phyloP scores from a whole-genome alignment of 2,329 filamentous ascomycete genomes.

The Alternaria panax region DNA sequence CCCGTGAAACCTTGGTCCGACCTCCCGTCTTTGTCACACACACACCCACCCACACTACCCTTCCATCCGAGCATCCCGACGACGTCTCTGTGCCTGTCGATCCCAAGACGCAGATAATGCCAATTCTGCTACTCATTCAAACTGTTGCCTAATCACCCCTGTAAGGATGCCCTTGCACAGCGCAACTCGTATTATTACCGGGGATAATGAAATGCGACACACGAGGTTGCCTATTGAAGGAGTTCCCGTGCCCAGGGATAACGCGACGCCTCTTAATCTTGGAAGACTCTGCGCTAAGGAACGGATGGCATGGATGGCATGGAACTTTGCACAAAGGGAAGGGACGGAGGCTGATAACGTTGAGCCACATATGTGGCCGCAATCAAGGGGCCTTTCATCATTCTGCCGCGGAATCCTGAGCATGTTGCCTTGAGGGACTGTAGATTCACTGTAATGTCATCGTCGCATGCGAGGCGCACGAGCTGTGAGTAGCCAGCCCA shows the following conservation, averaged over 20 bases:
- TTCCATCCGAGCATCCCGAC: slow-evolving; percentile 4
- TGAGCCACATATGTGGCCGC: slow-evolving; percentile 32
- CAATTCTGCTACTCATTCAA: slow-evolving; percentile 13
- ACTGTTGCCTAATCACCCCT: slow-evolving; percentile 20
- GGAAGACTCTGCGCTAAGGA: slow-evolving; percentile 6
- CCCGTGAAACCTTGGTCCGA: slow-evolving; percentile 7
- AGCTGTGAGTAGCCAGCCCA: background rate
- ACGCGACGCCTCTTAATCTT: slow-evolving; percentile 30
- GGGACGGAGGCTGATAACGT: slow-evolving; percentile 25
- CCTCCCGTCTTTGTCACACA: slow-evolving; percentile 5
- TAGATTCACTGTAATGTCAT: background rate
- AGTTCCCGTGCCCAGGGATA: slow-evolving; percentile 17
- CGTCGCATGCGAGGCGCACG: background rate
- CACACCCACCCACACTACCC: slow-evolving; percentile 6
- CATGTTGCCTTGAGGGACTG: background rate
- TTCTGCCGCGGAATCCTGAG: background rate
- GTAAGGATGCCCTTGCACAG: slow-evolving; percentile 18
- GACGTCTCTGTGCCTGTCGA: slow-evolving; percentile 22
- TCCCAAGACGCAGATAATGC: slow-evolving; percentile 22
- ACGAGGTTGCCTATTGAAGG: slow-evolving; percentile 15
- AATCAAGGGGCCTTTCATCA: background rate
- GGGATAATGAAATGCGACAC: slow-evolving; percentile 1
- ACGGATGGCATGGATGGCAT: background rate
- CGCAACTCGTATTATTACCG: slow-evolving; percentile 1
- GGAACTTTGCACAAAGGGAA: slow-evolving; percentile 5